Evolutionary conservation across 2,329 filamentous ascomycete species (phyloP).

Genomic region (Microcyclospora pomicola): DNA sequence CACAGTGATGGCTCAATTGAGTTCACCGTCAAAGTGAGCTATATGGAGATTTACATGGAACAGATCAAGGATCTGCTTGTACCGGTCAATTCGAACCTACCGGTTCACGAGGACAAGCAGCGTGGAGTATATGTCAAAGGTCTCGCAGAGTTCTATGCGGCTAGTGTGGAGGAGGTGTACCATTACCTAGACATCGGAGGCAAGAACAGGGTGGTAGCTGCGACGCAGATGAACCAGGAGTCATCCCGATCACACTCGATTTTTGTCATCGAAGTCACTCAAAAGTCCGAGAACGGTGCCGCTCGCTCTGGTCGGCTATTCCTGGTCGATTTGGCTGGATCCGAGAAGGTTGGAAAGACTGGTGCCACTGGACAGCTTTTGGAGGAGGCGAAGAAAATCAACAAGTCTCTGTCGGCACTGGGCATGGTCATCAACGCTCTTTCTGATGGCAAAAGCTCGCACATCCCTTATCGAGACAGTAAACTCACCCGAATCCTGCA

Average conservation of each 20-base stretch:
- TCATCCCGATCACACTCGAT: constrained; percentile 97
- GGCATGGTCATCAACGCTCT: constrained; percentile 98
- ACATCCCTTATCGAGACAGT: constrained; percentile 93
- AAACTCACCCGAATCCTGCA: constrained; percentile 95
- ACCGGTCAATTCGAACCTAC: constrained; percentile 89
- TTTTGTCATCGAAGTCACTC: constrained; percentile 89
- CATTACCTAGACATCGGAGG: constrained; percentile 93
- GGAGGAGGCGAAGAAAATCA: constrained; percentile 99
- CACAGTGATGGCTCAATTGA: constrained; percentile 86
- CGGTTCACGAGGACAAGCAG: constrained; percentile 96
- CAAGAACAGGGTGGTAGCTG: constrained; percentile 74
- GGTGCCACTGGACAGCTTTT: constrained; percentile 93
- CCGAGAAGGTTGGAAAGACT: constrained; percentile 97
- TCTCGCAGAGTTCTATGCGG: constrained; percentile 86
- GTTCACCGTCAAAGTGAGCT: constrained; percentile 96
- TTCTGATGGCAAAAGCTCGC: constrained; percentile 91
- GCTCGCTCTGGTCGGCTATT: constrained; percentile 94
- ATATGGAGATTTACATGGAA: constrained; percentile 99
- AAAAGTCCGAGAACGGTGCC: constrained; percentile 96
- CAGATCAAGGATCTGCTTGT: constrained; percentile 84
- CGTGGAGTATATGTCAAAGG: constrained; percentile 95
- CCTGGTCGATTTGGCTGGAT: constrained; percentile 93
- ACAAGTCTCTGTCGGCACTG: constrained; percentile 95
- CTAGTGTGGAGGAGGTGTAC: constrained; percentile 88
- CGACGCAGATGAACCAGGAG: constrained; percentile 98